Percentiles rank a stretch among this genome's conserved stretches.
phyloP scores from a whole-genome alignment of 805 yeast genomes.

The Saccharomyces jurei region DNA sequence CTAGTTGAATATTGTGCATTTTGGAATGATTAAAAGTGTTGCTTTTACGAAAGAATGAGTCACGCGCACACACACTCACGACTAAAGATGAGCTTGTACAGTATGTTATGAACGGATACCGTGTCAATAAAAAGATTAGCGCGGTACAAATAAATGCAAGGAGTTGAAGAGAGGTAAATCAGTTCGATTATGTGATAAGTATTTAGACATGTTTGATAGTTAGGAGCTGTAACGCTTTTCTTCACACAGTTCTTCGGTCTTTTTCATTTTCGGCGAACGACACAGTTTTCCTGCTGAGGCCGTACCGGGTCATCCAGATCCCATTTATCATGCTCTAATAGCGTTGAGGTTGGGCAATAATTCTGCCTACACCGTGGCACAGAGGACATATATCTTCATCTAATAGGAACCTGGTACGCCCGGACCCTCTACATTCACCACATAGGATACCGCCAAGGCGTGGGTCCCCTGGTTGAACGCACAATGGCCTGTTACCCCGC shows the following conservation, averaged over 20 bases:
- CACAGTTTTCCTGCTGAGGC: not conserved
- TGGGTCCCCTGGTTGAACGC: conserved; percentile 73
- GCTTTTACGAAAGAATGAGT: not conserved
- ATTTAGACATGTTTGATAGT: not conserved
- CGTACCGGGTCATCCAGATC: not conserved
- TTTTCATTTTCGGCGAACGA: conserved; percentile 1
- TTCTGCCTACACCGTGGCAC: conserved; percentile 63
- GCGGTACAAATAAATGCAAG: not conserved
- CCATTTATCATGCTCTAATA: not conserved
- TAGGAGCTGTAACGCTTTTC: not conserved
- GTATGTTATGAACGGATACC: not conserved
- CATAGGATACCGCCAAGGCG: conserved; percentile 65
- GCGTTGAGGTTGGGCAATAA: conserved; percentile 15
- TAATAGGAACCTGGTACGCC: conserved; percentile 45
- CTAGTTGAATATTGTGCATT: conserved; percentile 7
- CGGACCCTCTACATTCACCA: conserved; percentile 64
- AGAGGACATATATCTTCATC: conserved; percentile 56
- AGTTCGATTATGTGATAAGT: not conserved
- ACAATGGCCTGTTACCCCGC: conserved; percentile 18
- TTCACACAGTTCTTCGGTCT: not conserved
- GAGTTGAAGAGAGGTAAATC: not conserved
- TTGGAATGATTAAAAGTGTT: not conserved
- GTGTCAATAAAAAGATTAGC: not conserved
- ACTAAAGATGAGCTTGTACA: not conserved
- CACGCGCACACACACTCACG: not conserved